Base-by-base conservation (phyloP, 139 green algal genomes). In the Closterium sp. region DNA sequence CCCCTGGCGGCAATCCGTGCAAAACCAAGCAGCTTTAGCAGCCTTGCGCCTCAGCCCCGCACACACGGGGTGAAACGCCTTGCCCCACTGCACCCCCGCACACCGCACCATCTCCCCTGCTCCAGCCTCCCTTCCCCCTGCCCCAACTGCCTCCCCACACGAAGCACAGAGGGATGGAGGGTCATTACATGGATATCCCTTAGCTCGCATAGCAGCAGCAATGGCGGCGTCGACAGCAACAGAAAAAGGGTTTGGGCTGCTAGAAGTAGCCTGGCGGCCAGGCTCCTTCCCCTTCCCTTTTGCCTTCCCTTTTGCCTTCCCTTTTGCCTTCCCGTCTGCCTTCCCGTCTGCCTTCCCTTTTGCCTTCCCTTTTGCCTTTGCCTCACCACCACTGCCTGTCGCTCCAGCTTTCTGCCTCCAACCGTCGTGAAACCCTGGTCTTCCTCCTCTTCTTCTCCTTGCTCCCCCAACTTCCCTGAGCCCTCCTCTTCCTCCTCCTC, bases 11-110 rank as follows among this genome's bases (percentile, higher is more conserved):
- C 85, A 87, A 6, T 31, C 28, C 1, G 19, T 21, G n/a, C 85
- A 87, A 9, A 87, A 87, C n/a, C 85, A 31, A 30, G 85, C 32
- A 99, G 99, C 92, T 98, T 99, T 31, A 98, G 98, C 86, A 99
- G 99, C 95, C 98, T 95, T n/a, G 98, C 98, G 3, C 95, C 99
- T 88, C 99, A 99, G 95, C 99, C 99, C 95, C 96, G 98, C 27
- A 95, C 99, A 31, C 91, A 17, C 17, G 86, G 92, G 91, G 92
- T 94, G 92, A 45, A 88, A 86, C 24, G 28, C 70, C 24, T n/a
- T 91, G 9, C 88, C 22, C 10, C 29, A 31, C 21, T 24, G 22
- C 11, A 24, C 38, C 17, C 17, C 17, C 31, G 31, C 31, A 24
- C 86, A 79, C 17, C 62, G 62, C 62, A 79, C 62, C 62, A 79